Base-by-base conservation (phyloP, 371 early-diverging fungal genomes). In the Mucor sp. region DNA sequence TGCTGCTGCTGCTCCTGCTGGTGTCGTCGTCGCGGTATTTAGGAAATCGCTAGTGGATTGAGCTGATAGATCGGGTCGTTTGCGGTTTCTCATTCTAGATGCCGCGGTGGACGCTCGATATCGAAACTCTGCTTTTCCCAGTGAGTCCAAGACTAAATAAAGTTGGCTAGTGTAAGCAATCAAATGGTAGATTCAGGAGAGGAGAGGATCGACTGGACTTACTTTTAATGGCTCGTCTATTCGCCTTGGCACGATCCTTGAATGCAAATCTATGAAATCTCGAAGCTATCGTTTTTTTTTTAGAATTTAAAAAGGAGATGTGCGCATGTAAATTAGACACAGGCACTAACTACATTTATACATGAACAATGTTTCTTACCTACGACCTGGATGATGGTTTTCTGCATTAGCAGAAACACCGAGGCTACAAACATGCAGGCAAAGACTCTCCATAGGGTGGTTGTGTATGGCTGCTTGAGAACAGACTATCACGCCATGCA, bases 191-290 rank as follows among this genome's bases (percentile, higher is more conserved):
- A 27, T 27, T 53, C 23, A 53, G 53, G 53, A 25, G 25, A 53
- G 53, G 53, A 25, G 25, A 19, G 23, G 14, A 23, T 50, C 14
- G 23, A 6, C 23, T n/a, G 2, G 2, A 9, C 19, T 32, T 57
- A 57, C 57, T 33, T 19, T 57, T 57, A 21, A 57, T 57, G 14
- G 57, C 57, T 57, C 19, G 32, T 33, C 57, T 28, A 33, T 57
- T 57, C 9, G 57, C 57, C 57, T 57, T 57, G 57, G 33, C 33
- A 6, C 62, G 33, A 14, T 85, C 84, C 21, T 78, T 76, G 56
- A 79, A 85, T 3, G 86, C 86, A 19, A 72, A 76, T 39, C 81
- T 71, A 56, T 85, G 84, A 44, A 85, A 84, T 53, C 80, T 79
- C 17, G 78, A 81, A 32, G 86, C 77, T 35, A 35, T 12, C 2